phyloP scores from a whole-genome alignment of 208 protist species.

The Trypanosoma boissoni region DNA sequence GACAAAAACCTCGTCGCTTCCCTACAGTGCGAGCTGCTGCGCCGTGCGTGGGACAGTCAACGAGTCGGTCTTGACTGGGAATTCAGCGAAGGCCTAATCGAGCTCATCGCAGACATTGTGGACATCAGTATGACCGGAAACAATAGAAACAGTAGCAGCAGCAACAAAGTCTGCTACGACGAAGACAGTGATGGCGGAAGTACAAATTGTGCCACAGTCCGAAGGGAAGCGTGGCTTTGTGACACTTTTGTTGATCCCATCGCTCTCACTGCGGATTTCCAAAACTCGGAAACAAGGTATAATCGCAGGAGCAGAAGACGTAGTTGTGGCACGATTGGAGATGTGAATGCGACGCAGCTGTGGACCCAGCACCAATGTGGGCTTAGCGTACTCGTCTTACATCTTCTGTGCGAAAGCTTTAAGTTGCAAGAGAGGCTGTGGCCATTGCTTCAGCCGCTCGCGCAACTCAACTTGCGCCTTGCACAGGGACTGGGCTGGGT shows the following conservation, averaged over 20 bases:
- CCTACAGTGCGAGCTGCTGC: constrained; percentile 51
- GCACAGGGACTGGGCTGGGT: constrained; percentile 36
- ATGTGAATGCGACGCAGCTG: neutral
- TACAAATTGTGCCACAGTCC: neutral
- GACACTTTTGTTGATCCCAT: constrained; percentile 26
- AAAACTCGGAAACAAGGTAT: neutral
- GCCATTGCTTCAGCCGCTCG: constrained; percentile 45
- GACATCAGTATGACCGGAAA: constrained; percentile 14
- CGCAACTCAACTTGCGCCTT: constrained; percentile 35
- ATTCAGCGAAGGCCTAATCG: constrained; percentile 18
- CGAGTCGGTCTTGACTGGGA: constrained; percentile 18
- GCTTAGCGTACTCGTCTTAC: constrained; percentile 42
- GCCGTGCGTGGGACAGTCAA: constrained; percentile 32
- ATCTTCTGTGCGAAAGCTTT: constrained; percentile 65
- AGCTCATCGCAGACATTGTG: constrained; percentile 26
- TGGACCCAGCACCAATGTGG: constrained; percentile 46
- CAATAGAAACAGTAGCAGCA: constrained; percentile 10
- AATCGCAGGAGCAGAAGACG: neutral
- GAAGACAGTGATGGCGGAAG: neutral
- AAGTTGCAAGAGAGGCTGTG: constrained; percentile 60
- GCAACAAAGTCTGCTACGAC: neutral
- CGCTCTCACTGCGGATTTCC: constrained; percentile 15
- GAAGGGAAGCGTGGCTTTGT: constrained; percentile 13
- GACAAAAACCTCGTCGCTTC: constrained; percentile 28
- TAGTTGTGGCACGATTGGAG: neutral